Conservation (phyloP, 352 stramenopile species). For the Phytophthora podocarpi region DNA sequence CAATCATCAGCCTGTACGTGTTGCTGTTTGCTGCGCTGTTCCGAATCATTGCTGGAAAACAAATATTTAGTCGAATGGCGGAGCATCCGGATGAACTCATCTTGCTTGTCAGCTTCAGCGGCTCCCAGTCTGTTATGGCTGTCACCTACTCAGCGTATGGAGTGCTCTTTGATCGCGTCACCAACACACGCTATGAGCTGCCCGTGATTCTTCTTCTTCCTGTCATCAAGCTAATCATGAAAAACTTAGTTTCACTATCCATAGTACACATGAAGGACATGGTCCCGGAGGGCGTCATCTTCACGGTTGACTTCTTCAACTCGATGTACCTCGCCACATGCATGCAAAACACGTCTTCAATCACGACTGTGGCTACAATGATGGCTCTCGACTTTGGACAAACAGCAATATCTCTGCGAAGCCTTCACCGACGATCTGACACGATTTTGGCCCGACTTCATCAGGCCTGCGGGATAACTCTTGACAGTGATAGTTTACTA, state of each 20-base stretch:
- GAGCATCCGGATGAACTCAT: conserved; percentile 17
- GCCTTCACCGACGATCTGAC: conserved; percentile 2
- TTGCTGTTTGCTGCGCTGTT: conserved; percentile 20
- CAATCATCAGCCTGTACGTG: conserved; percentile 17
- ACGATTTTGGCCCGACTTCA: conserved; percentile 20
- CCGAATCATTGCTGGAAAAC: conserved; percentile 17
- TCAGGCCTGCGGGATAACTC: conserved; percentile 1
- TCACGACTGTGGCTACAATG: conserved; percentile 31
- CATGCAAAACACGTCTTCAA: conserved; percentile 45
- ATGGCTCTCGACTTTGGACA: conserved; percentile 34
- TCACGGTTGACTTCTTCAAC: conserved; percentile 51
- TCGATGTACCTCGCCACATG: conserved; percentile 45
- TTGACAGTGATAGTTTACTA: conserved; percentile 6
- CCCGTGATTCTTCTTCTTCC: conserved; percentile 29
- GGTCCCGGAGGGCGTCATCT: conserved; percentile 40
- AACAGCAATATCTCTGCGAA: conserved; percentile 8
- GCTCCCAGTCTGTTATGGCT: conserved; percentile 17
- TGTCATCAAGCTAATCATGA: conserved; percentile 41
- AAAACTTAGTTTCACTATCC: conserved; percentile 30
- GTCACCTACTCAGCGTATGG: conserved; percentile 22
- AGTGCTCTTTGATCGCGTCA: conserved; percentile 15
- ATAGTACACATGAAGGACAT: conserved; percentile 31
- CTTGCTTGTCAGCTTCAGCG: conserved; percentile 19
- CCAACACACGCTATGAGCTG: conserved; percentile 15
- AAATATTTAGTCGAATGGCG: conserved; percentile 9